phyloP scores from a whole-genome alignment of 495 filamentous ascomycete species.

The Trichoderma asperelloides region DNA sequence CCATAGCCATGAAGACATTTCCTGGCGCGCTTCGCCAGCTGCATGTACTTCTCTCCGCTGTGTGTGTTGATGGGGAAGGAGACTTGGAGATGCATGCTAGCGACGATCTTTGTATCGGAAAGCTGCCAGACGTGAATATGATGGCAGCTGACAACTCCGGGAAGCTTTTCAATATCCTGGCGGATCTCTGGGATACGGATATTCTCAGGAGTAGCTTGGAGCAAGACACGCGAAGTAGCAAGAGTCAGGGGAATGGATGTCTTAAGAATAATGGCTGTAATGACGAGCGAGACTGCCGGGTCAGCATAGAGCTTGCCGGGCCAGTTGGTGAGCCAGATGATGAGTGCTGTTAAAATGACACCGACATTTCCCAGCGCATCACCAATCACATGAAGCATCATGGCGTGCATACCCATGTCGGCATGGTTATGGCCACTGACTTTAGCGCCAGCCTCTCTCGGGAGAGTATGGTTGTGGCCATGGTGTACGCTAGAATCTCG shows the following conservation, averaged over 20 bases:
- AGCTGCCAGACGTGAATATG: constrained; percentile 98
- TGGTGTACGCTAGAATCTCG: constrained; percentile 42
- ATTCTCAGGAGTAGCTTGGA: constrained; percentile 84
- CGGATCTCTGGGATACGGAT: constrained; percentile 86
- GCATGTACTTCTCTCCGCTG: constrained; percentile 78
- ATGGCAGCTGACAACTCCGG: constrained; percentile 80
- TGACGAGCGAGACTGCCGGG: constrained; percentile 88
- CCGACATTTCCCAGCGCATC: constrained; percentile 96
- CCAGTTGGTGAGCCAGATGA: constrained; percentile 79
- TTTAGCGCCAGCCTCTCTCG: constrained; percentile 48
- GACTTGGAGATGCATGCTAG: constrained; percentile 85
- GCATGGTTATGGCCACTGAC: constrained; percentile 64
- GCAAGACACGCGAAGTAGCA: constrained; percentile 84
- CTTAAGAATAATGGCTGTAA: constrained; percentile 86
- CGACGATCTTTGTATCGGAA: constrained; percentile 84
- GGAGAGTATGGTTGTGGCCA: constrained; percentile 73
- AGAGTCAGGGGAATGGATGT: constrained; percentile 89
- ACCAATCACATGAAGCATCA: constrained; percentile 91
- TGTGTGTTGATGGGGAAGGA: constrained; percentile 59
- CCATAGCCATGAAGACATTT: constrained; percentile 89
- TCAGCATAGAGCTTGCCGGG: constrained; percentile 67
- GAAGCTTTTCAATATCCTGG: constrained; percentile 75
- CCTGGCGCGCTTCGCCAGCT: constrained; percentile 66
- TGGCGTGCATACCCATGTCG: constrained; percentile 96
- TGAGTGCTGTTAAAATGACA: constrained; percentile 83